A percentile compares a stretch with the other conserved stretches of the same genome.
phyloP scores from a whole-genome alignment of 2,329 filamentous ascomycete genomes.

The Colletotrichum tamarilloi region DNA sequence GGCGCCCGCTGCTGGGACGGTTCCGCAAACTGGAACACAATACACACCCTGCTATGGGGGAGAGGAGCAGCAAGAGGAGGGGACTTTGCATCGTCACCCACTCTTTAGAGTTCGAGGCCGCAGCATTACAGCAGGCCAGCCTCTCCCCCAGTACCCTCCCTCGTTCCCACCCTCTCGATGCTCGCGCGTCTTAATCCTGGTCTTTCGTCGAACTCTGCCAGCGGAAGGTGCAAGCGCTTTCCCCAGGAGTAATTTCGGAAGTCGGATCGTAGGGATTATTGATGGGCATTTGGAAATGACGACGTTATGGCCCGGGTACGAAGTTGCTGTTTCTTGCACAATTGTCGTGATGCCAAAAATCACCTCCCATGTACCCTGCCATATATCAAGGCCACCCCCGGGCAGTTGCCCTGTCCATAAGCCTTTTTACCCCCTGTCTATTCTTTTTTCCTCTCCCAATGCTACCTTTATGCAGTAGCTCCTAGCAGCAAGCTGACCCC shows the following conservation, averaged over 20 bases:
- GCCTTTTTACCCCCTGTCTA: not conserved
- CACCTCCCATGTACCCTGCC: slow-evolving; percentile 15
- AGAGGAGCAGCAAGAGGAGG: not conserved
- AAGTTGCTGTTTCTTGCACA: slow-evolving; percentile 3
- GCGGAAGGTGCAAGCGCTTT: slow-evolving; percentile 31
- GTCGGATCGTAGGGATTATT: slow-evolving; percentile 21
- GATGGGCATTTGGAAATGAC: slow-evolving; percentile 13
- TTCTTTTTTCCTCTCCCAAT: not conserved
- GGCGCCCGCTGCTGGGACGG: slow-evolving; percentile 2
- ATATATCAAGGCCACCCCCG: not conserved
- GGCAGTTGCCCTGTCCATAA: not conserved
- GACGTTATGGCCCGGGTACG: slow-evolving; percentile 8
- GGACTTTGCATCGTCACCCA: slow-evolving; percentile 5
- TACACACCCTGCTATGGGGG: not conserved
- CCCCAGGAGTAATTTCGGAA: slow-evolving; percentile 31
- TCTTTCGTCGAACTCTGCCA: not conserved
- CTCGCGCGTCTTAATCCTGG: not conserved
- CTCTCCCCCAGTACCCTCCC: not conserved
- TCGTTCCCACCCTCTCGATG: not conserved
- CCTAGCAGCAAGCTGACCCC: not conserved
- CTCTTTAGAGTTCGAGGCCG: slow-evolving; percentile 33
- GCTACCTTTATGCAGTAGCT: slow-evolving; percentile 22
- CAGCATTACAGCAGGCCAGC: slow-evolving; percentile 10
- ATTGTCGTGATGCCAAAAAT: slow-evolving; percentile 1
- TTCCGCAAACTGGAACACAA: slow-evolving; percentile 1